Base-by-base conservation (phyloP, 2,329 filamentous ascomycete species). In the Alternaria angustiovoidea region DNA sequence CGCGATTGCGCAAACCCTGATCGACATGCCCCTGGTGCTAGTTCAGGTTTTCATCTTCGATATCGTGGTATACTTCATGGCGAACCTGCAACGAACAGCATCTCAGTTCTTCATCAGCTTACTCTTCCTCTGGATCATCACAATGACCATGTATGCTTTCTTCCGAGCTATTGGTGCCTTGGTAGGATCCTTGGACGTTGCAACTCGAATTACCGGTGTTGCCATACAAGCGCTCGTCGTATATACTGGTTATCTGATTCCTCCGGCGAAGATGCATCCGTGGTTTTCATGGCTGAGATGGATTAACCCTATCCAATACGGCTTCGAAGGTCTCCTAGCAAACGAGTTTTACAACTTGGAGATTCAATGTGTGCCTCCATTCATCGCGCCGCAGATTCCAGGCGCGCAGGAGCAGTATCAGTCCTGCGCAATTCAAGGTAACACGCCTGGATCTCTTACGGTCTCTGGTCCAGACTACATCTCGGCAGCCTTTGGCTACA, bases 341-440 rank as follows among this genome's bases (percentile, higher is more conserved):
- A 93, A 93, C 67, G 90, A 93, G 71, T 92, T 93, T 58, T 83
- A 90, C 63, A 79, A 78, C 30, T 76, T 88, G 1, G 75, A 83
- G 2, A 82, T 89, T 28, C 70, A 83, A 57, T 90, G 88, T 64
- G 81, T 81, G 2, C 72, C 82, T 2, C 84, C 86, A 0, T 86
- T 81, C 53, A 79, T 90, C 4, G 85, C 89, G 0, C 88, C 88
- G 0, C 77, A 80, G 18, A 80, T 84, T 0, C 82, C 83, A 0
- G 81, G 70, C 65, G 81, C 69, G 54, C 77, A 75, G 51, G 70
- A 69, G 61, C 84, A 77, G 36, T 85, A 87, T 52, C 88, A 89
- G 71, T 85, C 83, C 2, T 90, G 88, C 65, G 79, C 86, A 2
- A 77, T 89, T 2, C 83, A 85, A 68, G 88, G 88, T 2, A 86